Percentiles rank a stretch among this genome's conserved stretches.
Conservation (phyloP, 1,139 yeast genomes). For the Geotrichum aggregatum region DNA sequence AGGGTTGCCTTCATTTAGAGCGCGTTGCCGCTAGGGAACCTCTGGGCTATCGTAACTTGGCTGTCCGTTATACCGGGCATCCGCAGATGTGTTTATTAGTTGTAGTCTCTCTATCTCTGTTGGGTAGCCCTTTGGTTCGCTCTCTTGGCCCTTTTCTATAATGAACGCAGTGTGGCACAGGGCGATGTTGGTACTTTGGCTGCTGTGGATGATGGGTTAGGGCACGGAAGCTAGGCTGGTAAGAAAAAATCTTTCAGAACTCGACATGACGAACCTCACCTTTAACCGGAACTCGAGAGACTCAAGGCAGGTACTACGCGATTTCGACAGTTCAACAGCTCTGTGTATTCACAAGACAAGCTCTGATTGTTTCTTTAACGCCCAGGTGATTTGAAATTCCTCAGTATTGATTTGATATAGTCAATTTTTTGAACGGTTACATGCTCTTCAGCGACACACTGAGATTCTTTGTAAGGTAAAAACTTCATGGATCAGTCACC, state of each 20-base stretch:
- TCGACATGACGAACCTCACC: too few relatives aligned
- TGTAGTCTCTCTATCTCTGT: constrained; percentile 1
- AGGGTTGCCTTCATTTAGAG: neutral
- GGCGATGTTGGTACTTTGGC: neutral
- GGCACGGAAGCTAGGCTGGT: neutral
- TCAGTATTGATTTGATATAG: neutral
- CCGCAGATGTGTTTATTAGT: neutral
- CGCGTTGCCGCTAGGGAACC: neutral
- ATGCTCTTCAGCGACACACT: neutral
- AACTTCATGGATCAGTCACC: constrained; percentile 10
- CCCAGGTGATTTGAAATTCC: neutral
- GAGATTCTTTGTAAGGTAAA: neutral
- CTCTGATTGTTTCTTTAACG: neutral
- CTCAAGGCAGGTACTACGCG: too few relatives aligned
- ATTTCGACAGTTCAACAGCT: too few relatives aligned
- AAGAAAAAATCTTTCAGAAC: too few relatives aligned
- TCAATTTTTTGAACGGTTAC: neutral
- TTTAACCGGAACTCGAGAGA: too few relatives aligned
- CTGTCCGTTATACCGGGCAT: neutral
- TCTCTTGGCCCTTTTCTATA: neutral
- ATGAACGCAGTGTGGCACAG: neutral
- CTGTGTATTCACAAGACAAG: neutral
- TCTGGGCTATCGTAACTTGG: constrained; percentile 3
- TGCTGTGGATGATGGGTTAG: neutral
- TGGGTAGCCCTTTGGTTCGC: neutral